Evolutionary conservation across 2,329 filamentous ascomycete species (phyloP), one percentile per base, ranked within the genome.

Genomic region (Fusarium incarnatum): DNA sequence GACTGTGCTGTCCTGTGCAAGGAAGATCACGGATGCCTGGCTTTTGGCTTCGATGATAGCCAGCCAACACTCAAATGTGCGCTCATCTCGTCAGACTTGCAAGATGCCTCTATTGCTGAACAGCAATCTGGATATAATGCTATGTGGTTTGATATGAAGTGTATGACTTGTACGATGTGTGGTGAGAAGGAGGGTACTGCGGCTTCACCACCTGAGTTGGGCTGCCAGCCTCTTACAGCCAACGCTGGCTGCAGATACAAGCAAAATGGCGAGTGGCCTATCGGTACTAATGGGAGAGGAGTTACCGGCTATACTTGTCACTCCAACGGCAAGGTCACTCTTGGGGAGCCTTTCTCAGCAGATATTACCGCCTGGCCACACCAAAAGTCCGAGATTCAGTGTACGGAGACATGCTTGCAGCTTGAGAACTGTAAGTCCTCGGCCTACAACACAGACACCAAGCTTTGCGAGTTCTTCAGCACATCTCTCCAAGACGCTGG

Each of bases 1-100:
- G 68, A 71, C 16, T 71, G 68, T 15, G 68, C 68, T 27, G 25
- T 71, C 10, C 66, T 71, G 23, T 71, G 68, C 23, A 61, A 66
- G 15, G 54, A 48, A 2, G 54, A 71, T 9, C 25, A 13, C 0
- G n/a, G 34, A 6, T 71, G 68, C 48, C 40, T 56, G 13, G 68
- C 68, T 7, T 71, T 71, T 55, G 64, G 54, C 6, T 68, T 66
- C 13, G 64, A 66, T 6, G 42, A 44, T 1, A 56, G 32, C 6
- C 41, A 44, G 2, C 41, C 56, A 6, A 44, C 15, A 13, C 22
- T 55, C 20, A 57, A 34, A 15, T 71, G 68, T 10, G 23, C 60
- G 28, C 59, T 71, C 22, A 66, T 50, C 11, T 40, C 46, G 1
- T 32, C 56, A 15, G 42, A 54, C 18, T 22, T 68, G 40, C 25